A percentile compares a stretch with the other conserved stretches of the same genome.
phyloP scores from a whole-genome alignment of 2,329 filamentous ascomycete genomes.

The Monosporascus sp. region DNA sequence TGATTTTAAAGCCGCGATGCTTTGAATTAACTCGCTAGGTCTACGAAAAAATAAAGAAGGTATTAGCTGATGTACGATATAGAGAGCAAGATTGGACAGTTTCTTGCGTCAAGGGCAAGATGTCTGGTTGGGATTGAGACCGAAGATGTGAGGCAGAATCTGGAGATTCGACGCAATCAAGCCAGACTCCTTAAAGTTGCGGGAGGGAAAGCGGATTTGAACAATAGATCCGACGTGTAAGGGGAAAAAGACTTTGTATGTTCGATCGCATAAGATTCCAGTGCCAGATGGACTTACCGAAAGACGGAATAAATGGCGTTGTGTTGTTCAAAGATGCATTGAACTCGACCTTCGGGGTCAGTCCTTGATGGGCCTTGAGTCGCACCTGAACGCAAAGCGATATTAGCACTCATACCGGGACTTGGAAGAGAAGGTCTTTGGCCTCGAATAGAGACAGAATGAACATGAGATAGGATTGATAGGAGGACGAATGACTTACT shows the following conservation, averaged over 20 bases:
- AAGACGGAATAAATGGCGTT: slow-evolving; percentile 26
- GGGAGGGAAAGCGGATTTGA: slow-evolving; percentile 4
- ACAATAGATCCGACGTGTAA: slow-evolving; percentile 1
- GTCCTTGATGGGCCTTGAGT: slow-evolving; percentile 17
- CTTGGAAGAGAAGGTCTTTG: slow-evolving; percentile 3
- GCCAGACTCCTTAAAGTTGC: slow-evolving; percentile 9
- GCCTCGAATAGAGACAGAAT: slow-evolving; percentile 3
- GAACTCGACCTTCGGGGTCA: slow-evolving; percentile 22
- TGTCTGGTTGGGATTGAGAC: slow-evolving; percentile 8
- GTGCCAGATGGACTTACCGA: slow-evolving; percentile 31
- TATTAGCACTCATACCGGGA: slow-evolving; percentile 11
- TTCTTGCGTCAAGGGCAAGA: slow-evolving; percentile 3
- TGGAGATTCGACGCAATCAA: slow-evolving; percentile 6
- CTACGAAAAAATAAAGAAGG: slow-evolving; percentile 2
- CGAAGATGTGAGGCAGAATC: slow-evolving; percentile 10
- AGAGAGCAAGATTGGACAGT: slow-evolving; percentile 4
- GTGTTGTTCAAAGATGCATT: slow-evolving; percentile 25
- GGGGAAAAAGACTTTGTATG: slow-evolving; percentile 13
- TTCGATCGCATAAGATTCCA: slow-evolving; percentile 31
- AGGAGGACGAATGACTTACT: slow-evolving; percentile 18
- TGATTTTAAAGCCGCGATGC: slow-evolving; percentile 3
- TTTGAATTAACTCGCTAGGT: slow-evolving; percentile 8
- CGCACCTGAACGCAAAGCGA: slow-evolving; percentile 15
- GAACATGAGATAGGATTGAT: slow-evolving; percentile 7
- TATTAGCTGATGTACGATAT: slow-evolving; percentile 9